Percentiles rank a stretch among this genome's conserved stretches.
phyloP scores from a whole-genome alignment of 148 eudicot species.

The Beta vulgaris region DNA sequence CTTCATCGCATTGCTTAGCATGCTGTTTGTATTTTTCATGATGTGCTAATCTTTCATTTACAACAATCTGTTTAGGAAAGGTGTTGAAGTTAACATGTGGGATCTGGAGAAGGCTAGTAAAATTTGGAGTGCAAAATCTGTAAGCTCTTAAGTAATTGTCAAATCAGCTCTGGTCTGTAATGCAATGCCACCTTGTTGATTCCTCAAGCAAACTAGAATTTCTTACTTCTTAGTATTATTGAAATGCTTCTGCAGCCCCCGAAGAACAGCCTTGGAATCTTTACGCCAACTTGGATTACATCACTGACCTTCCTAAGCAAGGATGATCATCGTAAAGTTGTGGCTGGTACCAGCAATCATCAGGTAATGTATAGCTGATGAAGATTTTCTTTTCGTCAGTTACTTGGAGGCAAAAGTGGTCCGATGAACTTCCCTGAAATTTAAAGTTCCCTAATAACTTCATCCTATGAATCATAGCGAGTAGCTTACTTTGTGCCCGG shows the following conservation, averaged over 20 bases:
- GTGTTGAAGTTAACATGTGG: constrained; percentile 92
- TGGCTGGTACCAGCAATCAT: constrained; percentile 79
- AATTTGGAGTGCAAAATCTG: constrained; percentile 86
- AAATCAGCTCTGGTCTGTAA: constrained; percentile 44
- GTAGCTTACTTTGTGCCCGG: background rate
- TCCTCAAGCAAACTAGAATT: background rate
- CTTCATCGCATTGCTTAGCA: background rate
- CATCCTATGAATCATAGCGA: too few species aligned
- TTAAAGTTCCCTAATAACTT: background rate
- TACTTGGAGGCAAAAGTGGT: background rate
- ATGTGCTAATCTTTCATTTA: constrained; percentile 5
- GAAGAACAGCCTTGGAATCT: constrained; percentile 81
- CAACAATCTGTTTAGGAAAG: constrained; percentile 53
- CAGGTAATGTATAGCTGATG: constrained; percentile 50
- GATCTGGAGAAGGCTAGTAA: constrained; percentile 62
- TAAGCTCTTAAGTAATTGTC: constrained; percentile 32
- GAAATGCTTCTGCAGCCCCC: constrained; percentile 58
- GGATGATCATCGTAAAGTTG: constrained; percentile 93
- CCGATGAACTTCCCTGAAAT: background rate
- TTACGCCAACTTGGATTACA: constrained; percentile 82
- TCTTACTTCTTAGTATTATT: constrained; percentile 9
- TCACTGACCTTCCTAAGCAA: constrained; percentile 74
- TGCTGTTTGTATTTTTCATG: background rate
- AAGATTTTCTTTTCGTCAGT: background rate
- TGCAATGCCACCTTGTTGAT: background rate